Evolutionary conservation across 2,329 filamentous ascomycete species (phyloP).

Genomic region (Fonsecaea multimorphosa): DNA sequence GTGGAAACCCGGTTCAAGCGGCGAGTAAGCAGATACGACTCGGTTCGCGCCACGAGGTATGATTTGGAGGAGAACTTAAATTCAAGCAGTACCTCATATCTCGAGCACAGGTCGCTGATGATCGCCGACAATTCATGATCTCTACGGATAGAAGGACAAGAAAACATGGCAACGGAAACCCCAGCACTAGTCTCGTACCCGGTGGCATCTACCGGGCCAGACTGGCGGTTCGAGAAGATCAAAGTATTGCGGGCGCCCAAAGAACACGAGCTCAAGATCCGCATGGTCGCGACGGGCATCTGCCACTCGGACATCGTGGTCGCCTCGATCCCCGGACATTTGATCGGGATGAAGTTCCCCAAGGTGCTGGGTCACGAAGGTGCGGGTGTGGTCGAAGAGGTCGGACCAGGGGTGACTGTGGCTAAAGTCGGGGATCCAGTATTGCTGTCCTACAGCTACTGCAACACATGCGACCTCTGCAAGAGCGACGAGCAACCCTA

Average conservation of each 20-base stretch:
- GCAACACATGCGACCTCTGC: slow-evolving; percentile 57
- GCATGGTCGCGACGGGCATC: slow-evolving; percentile 61
- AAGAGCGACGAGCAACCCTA: slow-evolving; percentile 54
- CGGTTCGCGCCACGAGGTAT: background rate
- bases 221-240: slow-evolving; percentile 27
- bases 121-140: background rate
- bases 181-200: slow-evolving; percentile 22
- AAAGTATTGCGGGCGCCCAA: slow-evolving; percentile 17
- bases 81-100: background rate
- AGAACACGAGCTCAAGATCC: slow-evolving; percentile 57
- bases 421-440: slow-evolving; percentile 56
- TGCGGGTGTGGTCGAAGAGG: slow-evolving; percentile 57
- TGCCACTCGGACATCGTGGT: slow-evolving; percentile 63
- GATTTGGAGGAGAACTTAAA: background rate
- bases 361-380: slow-evolving; percentile 62
- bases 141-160: background rate
- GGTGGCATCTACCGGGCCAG: slow-evolving; percentile 9
- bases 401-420: slow-evolving; percentile 51
- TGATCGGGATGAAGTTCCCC: slow-evolving; percentile 51
- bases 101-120: background rate
- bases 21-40: slow-evolving; percentile 10
- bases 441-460: slow-evolving; percentile 57
- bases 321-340: slow-evolving; percentile 46
- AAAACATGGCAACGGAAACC: slow-evolving; percentile 24
- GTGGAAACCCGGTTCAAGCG: background rate